Base-by-base conservation (phyloP, 2,329 filamentous ascomycete species). In the Emericellopsis atlantica region DNA sequence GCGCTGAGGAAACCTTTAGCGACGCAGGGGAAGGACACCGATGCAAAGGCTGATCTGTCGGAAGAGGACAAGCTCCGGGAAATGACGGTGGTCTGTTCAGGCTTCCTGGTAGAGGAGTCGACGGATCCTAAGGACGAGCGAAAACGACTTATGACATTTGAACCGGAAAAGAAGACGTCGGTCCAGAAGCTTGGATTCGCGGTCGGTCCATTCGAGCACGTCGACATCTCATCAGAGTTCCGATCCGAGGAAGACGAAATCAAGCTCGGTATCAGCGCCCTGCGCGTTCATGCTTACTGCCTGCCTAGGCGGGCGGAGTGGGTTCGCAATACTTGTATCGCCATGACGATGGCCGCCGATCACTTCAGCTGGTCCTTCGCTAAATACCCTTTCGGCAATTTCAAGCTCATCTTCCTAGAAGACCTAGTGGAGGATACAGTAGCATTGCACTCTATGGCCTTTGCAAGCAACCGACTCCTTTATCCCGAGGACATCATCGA, bases 341-440 rank as follows among this genome's bases (percentile, higher is more conserved):
- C 90, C 10, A 73, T 95, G 49, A 84, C 89, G 16, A 79, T 76
- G 55, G 87, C 88, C 2, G 80, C 95, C n/a, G 92, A 98, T 57
- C 85, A 84, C 57, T 88, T 96, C 54, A 86, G 85, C 4, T 76
- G 90, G 47, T 84, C 80, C 4, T 96, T 90, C 56, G 87, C 88
- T 22, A 81, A 84, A 18, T 98, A 94, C 56, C 89, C 92, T 0
- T 96, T 92, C 56, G 76, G 84, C 23, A 88, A 84, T 54, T 96
- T 93, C 68, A 94, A 94, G 54, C 65, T 96, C 41, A 89, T 86
- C 49, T 98, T 98, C 51, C 80, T 98, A 15, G 92, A 98, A 51
- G 92, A 98, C 57, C 74, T 92, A 56, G 65, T 81, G 1, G 69
- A 76, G 24, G 84, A 95, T 43, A 82, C 83, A 1, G 69, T 82